phyloP scores from a whole-genome alignment of 306 rosid genomes.

The Senna siamea region DNA sequence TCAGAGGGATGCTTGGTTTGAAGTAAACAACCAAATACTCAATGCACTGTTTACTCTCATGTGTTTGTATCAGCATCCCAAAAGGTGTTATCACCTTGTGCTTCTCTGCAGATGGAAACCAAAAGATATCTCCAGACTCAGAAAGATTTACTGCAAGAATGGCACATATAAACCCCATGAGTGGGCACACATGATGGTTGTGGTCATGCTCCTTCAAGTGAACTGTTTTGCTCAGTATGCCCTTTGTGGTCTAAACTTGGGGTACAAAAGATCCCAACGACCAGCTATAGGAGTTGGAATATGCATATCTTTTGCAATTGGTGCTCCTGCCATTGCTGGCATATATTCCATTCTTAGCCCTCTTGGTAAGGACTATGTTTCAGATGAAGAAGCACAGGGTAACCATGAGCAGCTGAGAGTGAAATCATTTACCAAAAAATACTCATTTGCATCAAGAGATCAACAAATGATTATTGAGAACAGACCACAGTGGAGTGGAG shows the following conservation, averaged over 20 bases:
- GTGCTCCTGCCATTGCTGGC: constrained; percentile 81
- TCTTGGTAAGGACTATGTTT: constrained; percentile 86
- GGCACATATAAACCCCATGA: constrained; percentile 90
- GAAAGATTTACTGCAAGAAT: constrained; percentile 80
- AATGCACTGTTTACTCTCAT: constrained; percentile 91
- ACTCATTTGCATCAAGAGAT: constrained; percentile 63
- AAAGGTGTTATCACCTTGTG: constrained; percentile 76
- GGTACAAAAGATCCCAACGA: constrained; percentile 77
- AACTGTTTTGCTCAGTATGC: constrained; percentile 96
- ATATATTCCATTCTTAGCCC: constrained; percentile 79
- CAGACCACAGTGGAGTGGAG: constrained; percentile 79
- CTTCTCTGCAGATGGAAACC: constrained; percentile 81
- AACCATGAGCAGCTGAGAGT: constrained; percentile 43
- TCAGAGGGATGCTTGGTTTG: constrained; percentile 79
- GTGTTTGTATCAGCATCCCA: constrained; percentile 93
- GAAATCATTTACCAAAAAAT: constrained; percentile 56
- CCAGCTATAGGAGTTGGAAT: constrained; percentile 88
- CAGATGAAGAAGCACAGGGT: constrained; percentile 82
- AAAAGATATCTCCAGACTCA: constrained; percentile 63
- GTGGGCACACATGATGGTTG: constrained; percentile 93
- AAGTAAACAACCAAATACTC: constrained; percentile 90
- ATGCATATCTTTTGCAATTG: constrained; percentile 71
- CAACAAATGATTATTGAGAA: constrained; percentile 51
- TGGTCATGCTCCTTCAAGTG: constrained; percentile 73
- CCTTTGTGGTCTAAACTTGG: constrained; percentile 82